A percentile compares a stretch with the other conserved stretches of the same genome.
Evolutionary conservation across 2,329 filamentous ascomycete genomes (phyloP).

Genomic region (Aspergillus oerlinghausenensis): DNA sequence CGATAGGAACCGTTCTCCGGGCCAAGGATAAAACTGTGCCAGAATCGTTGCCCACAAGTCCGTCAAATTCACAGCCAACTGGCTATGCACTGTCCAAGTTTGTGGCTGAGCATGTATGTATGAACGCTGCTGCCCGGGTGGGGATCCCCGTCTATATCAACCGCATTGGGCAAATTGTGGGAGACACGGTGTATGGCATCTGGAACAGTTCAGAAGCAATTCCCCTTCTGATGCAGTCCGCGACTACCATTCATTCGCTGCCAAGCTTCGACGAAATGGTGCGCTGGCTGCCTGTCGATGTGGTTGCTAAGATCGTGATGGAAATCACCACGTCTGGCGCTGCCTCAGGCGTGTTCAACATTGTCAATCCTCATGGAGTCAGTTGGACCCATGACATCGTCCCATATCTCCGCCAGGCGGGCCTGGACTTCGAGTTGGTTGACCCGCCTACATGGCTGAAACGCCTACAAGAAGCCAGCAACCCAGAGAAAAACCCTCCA

Average conservation of each 20-base stretch:
- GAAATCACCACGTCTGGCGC: conserved; percentile 15
- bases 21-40: conserved; percentile 19
- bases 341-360: conserved; percentile 31
- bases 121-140: conserved; percentile 12
- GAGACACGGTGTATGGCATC: conserved; percentile 18
- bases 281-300: conserved; percentile 44
- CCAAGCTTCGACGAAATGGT: conserved; percentile 43
- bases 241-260: conserved; percentile 41
- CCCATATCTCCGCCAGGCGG: conserved; percentile 46
- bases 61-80: conserved; percentile 35
- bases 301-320: conserved; percentile 35
- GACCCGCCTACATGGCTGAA: conserved; percentile 20
- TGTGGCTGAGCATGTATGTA: conserved; percentile 27
- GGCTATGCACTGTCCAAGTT: conserved; percentile 38
- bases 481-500: no score
- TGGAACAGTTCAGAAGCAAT: conserved; percentile 34
- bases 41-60: conserved; percentile 29
- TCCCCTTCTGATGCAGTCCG: conserved; percentile 48
- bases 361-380: conserved; percentile 49
- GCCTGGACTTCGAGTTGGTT: conserved; percentile 29
- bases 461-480: no score
- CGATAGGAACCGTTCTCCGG: no score
- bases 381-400: conserved; percentile 44
- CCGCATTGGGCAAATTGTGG: conserved; percentile 31
- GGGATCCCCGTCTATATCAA: conserved; percentile 21